Base-by-base conservation (phyloP, 2,329 filamentous ascomycete species). In the Botryotinia calthae region DNA sequence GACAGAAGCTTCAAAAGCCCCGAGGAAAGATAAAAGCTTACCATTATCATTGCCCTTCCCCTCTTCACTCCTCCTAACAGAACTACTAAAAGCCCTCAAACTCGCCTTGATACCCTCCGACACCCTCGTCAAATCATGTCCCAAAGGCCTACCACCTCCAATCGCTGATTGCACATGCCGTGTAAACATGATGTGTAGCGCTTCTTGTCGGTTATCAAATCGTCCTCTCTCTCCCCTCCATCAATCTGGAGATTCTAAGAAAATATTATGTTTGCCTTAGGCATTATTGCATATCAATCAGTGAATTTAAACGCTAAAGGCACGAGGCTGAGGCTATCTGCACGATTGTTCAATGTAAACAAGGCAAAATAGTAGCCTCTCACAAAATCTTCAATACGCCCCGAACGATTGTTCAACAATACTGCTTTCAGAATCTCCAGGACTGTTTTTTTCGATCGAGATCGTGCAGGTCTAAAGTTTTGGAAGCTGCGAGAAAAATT, bases 81-180 rank as follows among this genome's bases (percentile, higher is more conserved):
- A 79, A 62, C 78, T 73, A 34, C 77, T 79, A 70, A 82, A 81
- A n/a, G 77, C 76, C 69, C 80, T 79, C 70, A 81, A 73, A 8
- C 76, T 79, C 46, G 78, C 76, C 3, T 77, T 75, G 73, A 81
- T 81, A 25, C 80, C 79, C 74, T 81, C 80, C 51, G 76, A 72
- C 37, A 80, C 78, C 72, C 75, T 77, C 1, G 73, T 58, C 42
- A 81, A 61, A 67, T 80, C 79, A 76, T 74, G 73, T 28, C 74
- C 72, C 18, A 75, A 46, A 72, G 79, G 80, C 73, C 80, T 77
- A 0, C 76, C 75, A 40, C 78, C 77, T 56, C 79, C 77, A 77
- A 81, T 74, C 54, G 79, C 77, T 37, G 79, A 79, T 64, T 80
- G 75, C 46, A 78, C 75, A 76, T 81, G 80, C 79, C 80, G 80